A percentile compares a stretch with the other conserved stretches of the same genome.
These are phyloP conservation scores for Actinomortierella wolfii DNA, from an alignment of 371 early-diverging fungal species.

Conservation along the genomic window DNA sequence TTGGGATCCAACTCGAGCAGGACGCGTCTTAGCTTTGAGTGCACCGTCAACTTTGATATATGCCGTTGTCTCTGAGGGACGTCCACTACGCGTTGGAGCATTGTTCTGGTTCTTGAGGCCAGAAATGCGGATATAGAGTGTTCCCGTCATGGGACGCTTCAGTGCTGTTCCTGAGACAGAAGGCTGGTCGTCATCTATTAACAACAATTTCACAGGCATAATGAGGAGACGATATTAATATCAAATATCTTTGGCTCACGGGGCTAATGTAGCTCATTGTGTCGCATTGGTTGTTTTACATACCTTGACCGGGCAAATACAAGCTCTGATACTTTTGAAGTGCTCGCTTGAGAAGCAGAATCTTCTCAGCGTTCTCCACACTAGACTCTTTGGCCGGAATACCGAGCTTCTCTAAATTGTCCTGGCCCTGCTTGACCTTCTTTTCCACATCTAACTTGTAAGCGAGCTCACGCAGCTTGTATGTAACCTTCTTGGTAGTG, in stretches of 20 bases:
- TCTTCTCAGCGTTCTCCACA: constrained; percentile 76
- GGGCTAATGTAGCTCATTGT: neutral
- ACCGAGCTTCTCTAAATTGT: constrained; percentile 56
- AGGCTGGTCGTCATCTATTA: constrained; percentile 18
- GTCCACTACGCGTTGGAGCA: constrained; percentile 64
- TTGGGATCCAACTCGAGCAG: constrained; percentile 29
- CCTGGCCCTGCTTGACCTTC: constrained; percentile 74
- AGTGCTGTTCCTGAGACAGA: constrained; percentile 48
- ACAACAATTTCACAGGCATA: no score
- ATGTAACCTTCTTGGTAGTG: constrained; percentile 82
- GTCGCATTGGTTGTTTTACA: neutral
- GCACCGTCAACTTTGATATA: constrained; percentile 80
- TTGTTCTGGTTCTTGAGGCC: constrained; percentile 67
- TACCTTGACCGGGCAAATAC: constrained; percentile 55
- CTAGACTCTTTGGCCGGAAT: constrained; percentile 47
- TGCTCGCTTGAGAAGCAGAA: constrained; percentile 75
- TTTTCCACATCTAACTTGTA: constrained; percentile 89
- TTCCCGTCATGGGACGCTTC: constrained; percentile 73
- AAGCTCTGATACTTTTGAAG: constrained; percentile 83
- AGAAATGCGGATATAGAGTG: constrained; percentile 64
- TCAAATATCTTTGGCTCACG: no score
- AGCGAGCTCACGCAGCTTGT: constrained; percentile 80
- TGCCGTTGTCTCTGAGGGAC: constrained; percentile 66
- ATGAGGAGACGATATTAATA: neutral
- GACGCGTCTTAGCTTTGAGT: constrained; percentile 60